Evolutionary conservation across 116 monocot genomes (phyloP).

Genomic region (Dioscorea cayenensis): DNA sequence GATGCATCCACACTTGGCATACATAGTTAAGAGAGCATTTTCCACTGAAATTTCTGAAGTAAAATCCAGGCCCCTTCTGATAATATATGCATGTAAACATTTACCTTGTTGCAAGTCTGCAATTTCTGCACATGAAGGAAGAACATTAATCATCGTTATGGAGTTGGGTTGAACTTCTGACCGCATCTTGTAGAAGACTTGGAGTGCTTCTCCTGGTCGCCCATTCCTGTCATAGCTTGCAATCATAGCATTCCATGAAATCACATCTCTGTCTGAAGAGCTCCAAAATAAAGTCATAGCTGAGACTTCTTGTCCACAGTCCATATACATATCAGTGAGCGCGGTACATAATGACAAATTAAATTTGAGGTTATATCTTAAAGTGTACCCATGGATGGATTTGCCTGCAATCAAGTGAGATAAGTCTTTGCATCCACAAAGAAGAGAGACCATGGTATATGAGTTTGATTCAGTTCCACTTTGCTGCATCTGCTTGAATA

Average conservation of each 20-base stretch:
- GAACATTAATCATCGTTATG: conserved; percentile 13
- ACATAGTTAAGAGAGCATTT: conserved; percentile 31
- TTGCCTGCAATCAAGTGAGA: conserved; percentile 9
- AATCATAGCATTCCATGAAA: conserved; percentile 34
- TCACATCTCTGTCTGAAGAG: conserved; percentile 12
- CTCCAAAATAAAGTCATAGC: conserved; percentile 14
- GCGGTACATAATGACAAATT: conserved; percentile 20
- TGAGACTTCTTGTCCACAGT: conserved; percentile 16
- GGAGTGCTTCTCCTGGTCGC: conserved; percentile 11
- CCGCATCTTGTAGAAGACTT: conserved; percentile 14
- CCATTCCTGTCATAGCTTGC: conserved; percentile 9
- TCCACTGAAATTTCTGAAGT: conserved; percentile 5
- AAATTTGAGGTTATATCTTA: conserved; percentile 14
- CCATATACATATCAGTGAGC: conserved; percentile 27
- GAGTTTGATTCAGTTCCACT: conserved; percentile 13
- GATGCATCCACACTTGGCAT: conserved; percentile 28
- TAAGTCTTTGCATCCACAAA: conserved; percentile 17
- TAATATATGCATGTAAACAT: conserved; percentile 18
- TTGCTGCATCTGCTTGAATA: conserved; percentile 12
- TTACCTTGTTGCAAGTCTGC: conserved; percentile 13
- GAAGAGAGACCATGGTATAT: conserved; percentile 28
- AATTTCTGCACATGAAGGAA: conserved; percentile 15
- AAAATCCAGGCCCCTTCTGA: conserved; percentile 9
- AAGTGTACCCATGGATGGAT: conserved; percentile 20
- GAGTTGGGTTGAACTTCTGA: conserved; percentile 12